phyloP scores from a whole-genome alignment of 2,329 filamentous ascomycete species.

The Diaporthe humulicola region DNA sequence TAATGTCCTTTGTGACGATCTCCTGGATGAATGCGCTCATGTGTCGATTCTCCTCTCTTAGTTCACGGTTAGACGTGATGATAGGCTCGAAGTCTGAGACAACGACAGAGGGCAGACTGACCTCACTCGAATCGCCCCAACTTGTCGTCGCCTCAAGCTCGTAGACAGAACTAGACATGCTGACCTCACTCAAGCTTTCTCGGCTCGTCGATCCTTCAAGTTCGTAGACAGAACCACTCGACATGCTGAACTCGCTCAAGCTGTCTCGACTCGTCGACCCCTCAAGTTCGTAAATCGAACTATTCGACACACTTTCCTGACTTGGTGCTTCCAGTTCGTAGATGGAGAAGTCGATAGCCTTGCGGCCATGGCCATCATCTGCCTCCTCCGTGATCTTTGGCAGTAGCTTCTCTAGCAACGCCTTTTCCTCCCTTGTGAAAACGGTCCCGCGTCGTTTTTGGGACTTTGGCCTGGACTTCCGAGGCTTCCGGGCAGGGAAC shows the following conservation, averaged over 20 bases:
- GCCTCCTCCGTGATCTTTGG: background rate
- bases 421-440: background rate
- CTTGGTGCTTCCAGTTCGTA: constrained; percentile 1
- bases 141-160: constrained; percentile 7
- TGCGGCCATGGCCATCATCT: background rate
- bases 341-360: background rate
- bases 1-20: background rate
- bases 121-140: background rate
- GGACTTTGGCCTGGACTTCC: background rate
- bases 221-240: background rate
- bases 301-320: background rate
- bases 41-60: background rate
- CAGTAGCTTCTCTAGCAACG: background rate
- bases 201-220: background rate
- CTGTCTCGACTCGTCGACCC: background rate
- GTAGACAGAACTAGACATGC: background rate
- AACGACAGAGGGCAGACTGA: constrained; percentile 4
- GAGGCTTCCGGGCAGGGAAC: background rate
- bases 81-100: constrained; percentile 1
- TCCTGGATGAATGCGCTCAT: constrained; percentile 21
- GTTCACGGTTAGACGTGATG: background rate
- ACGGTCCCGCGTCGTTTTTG: background rate
- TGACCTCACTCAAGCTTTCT: background rate
- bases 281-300: background rate
- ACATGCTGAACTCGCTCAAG: background rate